Evolutionary conservation across 495 filamentous ascomycete genomes (phyloP).

Genomic region (Cairneyella variabilis): DNA sequence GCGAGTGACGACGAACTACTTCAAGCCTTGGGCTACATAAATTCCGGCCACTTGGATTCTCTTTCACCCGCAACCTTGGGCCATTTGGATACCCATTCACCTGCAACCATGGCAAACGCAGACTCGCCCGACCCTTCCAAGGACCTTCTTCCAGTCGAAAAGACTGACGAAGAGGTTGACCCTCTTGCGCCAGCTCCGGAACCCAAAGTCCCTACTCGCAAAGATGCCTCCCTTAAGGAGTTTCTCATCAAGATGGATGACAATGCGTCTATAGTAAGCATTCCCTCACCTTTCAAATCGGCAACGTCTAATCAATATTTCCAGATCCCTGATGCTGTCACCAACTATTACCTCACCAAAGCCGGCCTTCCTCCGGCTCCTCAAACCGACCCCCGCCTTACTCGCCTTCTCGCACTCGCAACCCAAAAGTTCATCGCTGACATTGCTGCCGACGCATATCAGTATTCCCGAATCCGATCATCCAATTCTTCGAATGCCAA

Average conservation of each 20-base stretch:
- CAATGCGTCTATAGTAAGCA: constrained; percentile 88
- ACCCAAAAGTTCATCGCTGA: constrained; percentile 98
- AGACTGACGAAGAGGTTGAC: constrained; percentile 22
- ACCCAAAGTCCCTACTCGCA: constrained; percentile 60
- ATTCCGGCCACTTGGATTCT: too few relatives aligned
- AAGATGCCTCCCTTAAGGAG: constrained; percentile 86
- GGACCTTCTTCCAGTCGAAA: constrained; percentile 19
- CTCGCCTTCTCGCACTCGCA: constrained; percentile 88
- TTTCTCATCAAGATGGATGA: constrained; percentile 97
- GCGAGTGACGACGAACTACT: too few relatives aligned
- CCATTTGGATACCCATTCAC: too few relatives aligned
- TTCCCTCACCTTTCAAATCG: too few relatives aligned
- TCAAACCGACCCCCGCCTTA: constrained; percentile 79
- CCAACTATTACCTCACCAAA: constrained; percentile 94
- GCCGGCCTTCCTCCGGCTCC: constrained; percentile 88
- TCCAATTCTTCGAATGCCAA: constrained; percentile 77
- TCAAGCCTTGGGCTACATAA: too few relatives aligned
- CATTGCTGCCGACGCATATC: constrained; percentile 95
- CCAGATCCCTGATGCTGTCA: constrained; percentile 96
- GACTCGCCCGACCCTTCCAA: constrained; percentile 25
- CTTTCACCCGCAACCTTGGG: too few relatives aligned
- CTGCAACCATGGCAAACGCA: constrained; percentile 26
- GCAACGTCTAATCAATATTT: background rate
- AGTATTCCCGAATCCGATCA: constrained; percentile 90
- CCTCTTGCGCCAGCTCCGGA: constrained; percentile 31